A percentile compares a stretch with the other conserved stretches of the same genome.
Conservation (phyloP, 495 filamentous ascomycete species). For the Corynascus novoguineensis region DNA sequence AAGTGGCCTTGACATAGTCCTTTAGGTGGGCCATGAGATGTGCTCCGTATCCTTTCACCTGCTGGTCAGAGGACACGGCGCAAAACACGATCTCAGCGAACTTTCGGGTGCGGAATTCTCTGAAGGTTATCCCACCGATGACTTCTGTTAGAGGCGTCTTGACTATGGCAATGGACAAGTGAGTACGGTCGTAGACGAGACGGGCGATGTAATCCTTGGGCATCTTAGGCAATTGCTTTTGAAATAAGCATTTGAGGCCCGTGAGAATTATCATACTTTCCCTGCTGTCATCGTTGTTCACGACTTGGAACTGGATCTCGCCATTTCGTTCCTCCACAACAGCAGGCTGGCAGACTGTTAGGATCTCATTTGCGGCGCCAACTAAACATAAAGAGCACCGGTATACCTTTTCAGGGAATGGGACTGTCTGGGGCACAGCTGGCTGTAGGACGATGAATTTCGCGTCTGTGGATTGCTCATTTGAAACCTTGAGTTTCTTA, state of each 20-base stretch:
- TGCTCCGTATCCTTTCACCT: conserved; percentile 95
- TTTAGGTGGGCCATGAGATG: conserved; percentile 96
- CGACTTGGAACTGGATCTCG: conserved; percentile 91
- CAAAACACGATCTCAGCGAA: conserved; percentile 98
- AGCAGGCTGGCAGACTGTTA: conserved; percentile 54
- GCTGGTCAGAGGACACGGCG: conserved; percentile 91
- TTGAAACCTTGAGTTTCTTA: conserved; percentile 22
- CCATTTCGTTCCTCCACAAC: conserved; percentile 87
- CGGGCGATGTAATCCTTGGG: conserved; percentile 96
- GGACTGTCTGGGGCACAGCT: conserved; percentile 33
- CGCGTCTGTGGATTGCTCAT: conserved; percentile 7
- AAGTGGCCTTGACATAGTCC: conserved; percentile 93
- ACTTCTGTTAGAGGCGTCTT: conserved; percentile 90
- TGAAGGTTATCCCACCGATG: conserved; percentile 89
- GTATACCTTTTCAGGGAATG: conserved; percentile 66
- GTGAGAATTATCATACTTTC: conserved; percentile 88
- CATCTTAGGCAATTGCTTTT: conserved; percentile 97
- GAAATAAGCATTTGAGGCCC: conserved; percentile 92
- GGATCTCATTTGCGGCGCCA: background rate
- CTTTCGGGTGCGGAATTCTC: conserved; percentile 77
- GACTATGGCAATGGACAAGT: conserved; percentile 89
- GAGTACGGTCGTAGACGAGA: conserved; percentile 92
- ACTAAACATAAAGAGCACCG: background rate
- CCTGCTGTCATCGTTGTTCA: conserved; percentile 83
- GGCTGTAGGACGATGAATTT: conserved; percentile 2